These are phyloP conservation scores for Lineolata rhizophorae DNA, from an alignment of 495 filamentous ascomycete species.

Conservation along the genomic window DNA sequence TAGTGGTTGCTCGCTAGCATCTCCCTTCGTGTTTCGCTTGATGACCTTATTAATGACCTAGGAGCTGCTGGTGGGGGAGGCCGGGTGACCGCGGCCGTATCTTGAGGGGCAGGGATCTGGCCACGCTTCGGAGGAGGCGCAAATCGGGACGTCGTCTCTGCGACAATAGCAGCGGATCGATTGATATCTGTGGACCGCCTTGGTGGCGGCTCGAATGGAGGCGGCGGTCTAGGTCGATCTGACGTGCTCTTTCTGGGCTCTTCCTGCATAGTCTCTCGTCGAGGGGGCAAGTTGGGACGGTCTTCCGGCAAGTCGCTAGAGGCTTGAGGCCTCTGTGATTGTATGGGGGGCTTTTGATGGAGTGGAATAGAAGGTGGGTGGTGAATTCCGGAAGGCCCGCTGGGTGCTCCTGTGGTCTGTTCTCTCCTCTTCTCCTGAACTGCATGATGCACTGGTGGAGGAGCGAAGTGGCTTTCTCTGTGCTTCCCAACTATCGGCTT, in stretches of 20 bases:
- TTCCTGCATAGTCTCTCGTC: conserved; percentile 15
- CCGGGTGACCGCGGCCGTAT: not conserved
- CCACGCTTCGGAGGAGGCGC: conserved; percentile 25
- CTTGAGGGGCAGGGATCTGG: not conserved
- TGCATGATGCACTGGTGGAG: too few species aligned
- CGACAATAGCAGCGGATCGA: not conserved
- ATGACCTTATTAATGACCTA: not conserved
- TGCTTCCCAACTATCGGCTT: too few species aligned
- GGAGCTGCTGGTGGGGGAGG: not conserved
- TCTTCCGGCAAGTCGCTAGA: conserved; percentile 26
- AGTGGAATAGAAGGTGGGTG: too few species aligned
- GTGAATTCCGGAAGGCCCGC: too few species aligned
- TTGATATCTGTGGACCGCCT: not conserved
- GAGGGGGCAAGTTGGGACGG: conserved; percentile 38
- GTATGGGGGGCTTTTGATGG: too few species aligned
- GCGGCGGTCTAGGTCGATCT: too few species aligned
- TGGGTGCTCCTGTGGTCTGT: too few species aligned
- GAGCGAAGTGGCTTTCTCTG: too few species aligned
- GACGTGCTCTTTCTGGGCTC: too few species aligned
- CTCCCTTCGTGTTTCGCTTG: not conserved
- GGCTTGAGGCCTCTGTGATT: too few species aligned
- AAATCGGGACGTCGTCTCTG: conserved; percentile 6
- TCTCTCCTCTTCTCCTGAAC: too few species aligned
- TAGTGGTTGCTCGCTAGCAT: conserved; percentile 2
- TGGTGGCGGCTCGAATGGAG: not conserved